A percentile compares a stretch with the other conserved stretches of the same genome.
phyloP scores from a whole-genome alignment of 2,329 filamentous ascomycete species.

The Penicillium glabrum region DNA sequence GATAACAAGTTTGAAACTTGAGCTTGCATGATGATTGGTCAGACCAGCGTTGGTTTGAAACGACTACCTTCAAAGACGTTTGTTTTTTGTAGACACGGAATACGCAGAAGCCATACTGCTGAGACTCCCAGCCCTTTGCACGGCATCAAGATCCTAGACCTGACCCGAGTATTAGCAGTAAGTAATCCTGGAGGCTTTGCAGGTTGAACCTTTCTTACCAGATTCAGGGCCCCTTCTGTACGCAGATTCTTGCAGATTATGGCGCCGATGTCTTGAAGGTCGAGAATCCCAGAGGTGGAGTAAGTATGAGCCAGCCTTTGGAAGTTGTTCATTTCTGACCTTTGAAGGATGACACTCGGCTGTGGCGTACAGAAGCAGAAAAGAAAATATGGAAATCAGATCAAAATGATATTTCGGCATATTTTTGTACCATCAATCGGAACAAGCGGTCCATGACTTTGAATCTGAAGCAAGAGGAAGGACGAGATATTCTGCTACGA shows the following conservation, averaged over 20 bases:
- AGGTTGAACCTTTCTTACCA: neutral
- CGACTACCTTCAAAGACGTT: neutral
- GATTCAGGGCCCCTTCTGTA: slow-evolving; percentile 37
- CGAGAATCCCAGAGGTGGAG: slow-evolving; percentile 37
- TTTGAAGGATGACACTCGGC: slow-evolving; percentile 30
- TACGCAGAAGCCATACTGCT: neutral
- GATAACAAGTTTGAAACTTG: too few relatives aligned
- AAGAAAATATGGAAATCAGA: slow-evolving; percentile 25
- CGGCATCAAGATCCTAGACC: slow-evolving; percentile 30
- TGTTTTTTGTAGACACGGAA: neutral
- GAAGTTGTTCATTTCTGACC: neutral
- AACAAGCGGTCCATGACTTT: slow-evolving; percentile 46
- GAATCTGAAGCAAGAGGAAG: slow-evolving; percentile 31
- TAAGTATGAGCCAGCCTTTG: slow-evolving; percentile 22
- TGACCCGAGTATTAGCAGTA: slow-evolving; percentile 32
- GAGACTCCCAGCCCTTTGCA: slow-evolving; percentile 6
- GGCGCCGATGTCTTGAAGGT: slow-evolving; percentile 43
- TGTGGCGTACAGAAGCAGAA: slow-evolving; percentile 32
- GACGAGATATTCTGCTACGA: slow-evolving; percentile 32
- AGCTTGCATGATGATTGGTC: neutral
- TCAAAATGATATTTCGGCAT: slow-evolving; percentile 38
- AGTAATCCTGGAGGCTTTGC: neutral
- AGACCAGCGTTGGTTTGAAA: neutral
- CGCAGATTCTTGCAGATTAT: slow-evolving; percentile 49
- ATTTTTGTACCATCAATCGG: slow-evolving; percentile 47